A percentile compares a stretch with the other conserved stretches of the same genome.
These are phyloP conservation scores for Austroboletus niveus DNA, from an alignment of 1,284 basidiomycete species.

Conservation along the genomic window DNA sequence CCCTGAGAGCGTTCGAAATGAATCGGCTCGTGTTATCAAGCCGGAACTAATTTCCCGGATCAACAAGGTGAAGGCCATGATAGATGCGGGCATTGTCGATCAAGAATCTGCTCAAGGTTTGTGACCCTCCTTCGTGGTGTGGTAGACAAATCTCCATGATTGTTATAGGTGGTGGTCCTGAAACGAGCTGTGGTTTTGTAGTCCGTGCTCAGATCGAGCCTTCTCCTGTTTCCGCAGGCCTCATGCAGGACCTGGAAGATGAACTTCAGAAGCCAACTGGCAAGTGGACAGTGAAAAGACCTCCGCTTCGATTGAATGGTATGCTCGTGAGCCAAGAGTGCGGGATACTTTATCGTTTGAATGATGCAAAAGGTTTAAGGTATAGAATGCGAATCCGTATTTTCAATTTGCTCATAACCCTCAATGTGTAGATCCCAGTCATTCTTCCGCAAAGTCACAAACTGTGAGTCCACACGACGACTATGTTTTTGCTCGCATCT, in stretches of 20 bases:
- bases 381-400: slow-evolving; percentile 23
- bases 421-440: slow-evolving; percentile 45
- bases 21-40: slow-evolving; percentile 61
- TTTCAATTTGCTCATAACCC: slow-evolving; percentile 3
- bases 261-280: slow-evolving; percentile 74
- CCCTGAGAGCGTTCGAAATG: slow-evolving; percentile 52
- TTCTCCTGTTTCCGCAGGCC: slow-evolving; percentile 45
- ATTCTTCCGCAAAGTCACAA: slow-evolving; percentile 80
- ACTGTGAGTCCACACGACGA: slow-evolving; percentile 52
- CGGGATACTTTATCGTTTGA: slow-evolving; percentile 68
- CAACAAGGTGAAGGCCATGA: slow-evolving; percentile 55
- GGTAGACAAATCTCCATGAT: neutral
- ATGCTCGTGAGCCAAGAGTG: slow-evolving; percentile 77
- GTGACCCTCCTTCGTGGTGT: neutral
- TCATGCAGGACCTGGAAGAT: slow-evolving; percentile 67
- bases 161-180: slow-evolving; percentile 12
- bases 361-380: slow-evolving; percentile 68
- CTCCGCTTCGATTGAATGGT: slow-evolving; percentile 57
- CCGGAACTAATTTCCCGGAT: slow-evolving; percentile 65
- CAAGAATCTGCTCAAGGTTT: slow-evolving; percentile 36
- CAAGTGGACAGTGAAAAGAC: slow-evolving; percentile 52
- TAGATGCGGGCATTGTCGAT: slow-evolving; percentile 62
- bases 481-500: neutral
- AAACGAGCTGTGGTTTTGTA: slow-evolving; percentile 55
- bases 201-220: slow-evolving; percentile 62